Evolutionary conservation across 192 early-diverging fungal species (phyloP).

Genomic region (Helicostylum pulchrum): DNA sequence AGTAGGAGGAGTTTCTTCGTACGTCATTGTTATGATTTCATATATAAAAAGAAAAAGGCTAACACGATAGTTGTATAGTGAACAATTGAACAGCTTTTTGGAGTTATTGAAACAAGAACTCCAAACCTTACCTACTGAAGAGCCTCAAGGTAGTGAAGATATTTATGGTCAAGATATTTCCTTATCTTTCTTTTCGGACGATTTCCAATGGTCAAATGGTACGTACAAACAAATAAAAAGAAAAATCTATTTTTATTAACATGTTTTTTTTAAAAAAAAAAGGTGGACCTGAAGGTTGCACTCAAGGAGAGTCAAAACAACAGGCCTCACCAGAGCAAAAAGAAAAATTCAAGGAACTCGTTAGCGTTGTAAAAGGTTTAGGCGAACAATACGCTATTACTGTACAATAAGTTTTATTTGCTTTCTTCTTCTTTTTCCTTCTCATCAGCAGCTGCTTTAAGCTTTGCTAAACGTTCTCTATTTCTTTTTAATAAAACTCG

Average conservation of each 20-base stretch:
- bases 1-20: conserved; percentile 16
- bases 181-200: conserved; percentile 26
- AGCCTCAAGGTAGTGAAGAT: conserved; percentile 34
- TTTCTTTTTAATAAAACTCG: conserved; percentile 49
- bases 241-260: not conserved
- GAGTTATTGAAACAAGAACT: conserved; percentile 11
- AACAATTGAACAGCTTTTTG: conserved; percentile 19
- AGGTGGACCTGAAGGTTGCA: conserved; percentile 39
- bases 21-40: conserved; percentile 6
- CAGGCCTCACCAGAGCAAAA: conserved; percentile 34
- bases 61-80: not conserved
- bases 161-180: conserved; percentile 37
- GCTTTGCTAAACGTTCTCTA: conserved; percentile 27
- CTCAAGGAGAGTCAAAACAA: conserved; percentile 8
- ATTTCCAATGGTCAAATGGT: conserved; percentile 41
- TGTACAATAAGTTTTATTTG: not conserved
- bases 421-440: conserved; percentile 8
- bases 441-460: conserved; percentile 16
- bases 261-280: not conserved
- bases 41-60: not conserved
- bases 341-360: conserved; percentile 28
- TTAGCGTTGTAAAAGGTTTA: conserved; percentile 10
- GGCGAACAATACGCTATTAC: conserved; percentile 24
- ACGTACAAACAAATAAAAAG: not conserved
- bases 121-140: conserved; percentile 21